These are phyloP conservation scores for Globisporangium acanthophoron DNA, from an alignment of 352 stramenopile genomes.

Conservation along the genomic window DNA sequence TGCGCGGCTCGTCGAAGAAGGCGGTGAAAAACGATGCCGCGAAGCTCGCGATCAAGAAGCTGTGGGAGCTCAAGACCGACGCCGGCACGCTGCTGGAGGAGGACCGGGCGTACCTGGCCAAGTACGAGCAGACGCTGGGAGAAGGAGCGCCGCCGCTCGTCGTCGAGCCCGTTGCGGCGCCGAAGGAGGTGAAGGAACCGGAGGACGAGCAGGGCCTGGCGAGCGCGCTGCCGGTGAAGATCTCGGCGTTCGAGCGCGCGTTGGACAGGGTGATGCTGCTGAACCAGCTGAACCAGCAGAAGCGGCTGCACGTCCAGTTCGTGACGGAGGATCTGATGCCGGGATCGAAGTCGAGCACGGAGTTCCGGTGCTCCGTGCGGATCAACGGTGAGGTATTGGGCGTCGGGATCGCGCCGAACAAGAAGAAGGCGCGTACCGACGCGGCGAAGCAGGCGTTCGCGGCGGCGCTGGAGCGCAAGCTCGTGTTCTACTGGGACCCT, in stretches of 20 bases:
- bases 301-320: slow-evolving; percentile 34
- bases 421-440: slow-evolving; percentile 78
- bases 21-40: slow-evolving; percentile 58
- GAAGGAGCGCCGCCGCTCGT: slow-evolving; percentile 24
- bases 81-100: slow-evolving; percentile 40
- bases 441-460: slow-evolving; percentile 68
- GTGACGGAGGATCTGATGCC: slow-evolving; percentile 43
- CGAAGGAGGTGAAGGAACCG: slow-evolving; percentile 8
- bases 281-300: slow-evolving; percentile 47
- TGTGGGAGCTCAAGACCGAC: slow-evolving; percentile 70
- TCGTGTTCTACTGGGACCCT: slow-evolving; percentile 28
- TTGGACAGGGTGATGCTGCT: slow-evolving; percentile 40
- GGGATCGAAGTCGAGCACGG: slow-evolving; percentile 18
- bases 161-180: no score
- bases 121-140: slow-evolving; percentile 27
- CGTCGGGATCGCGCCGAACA: slow-evolving; percentile 39
- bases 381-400: slow-evolving; percentile 41
- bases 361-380: slow-evolving; percentile 48
- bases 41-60: slow-evolving; percentile 60
- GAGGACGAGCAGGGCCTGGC: slow-evolving; percentile 28
- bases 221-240: slow-evolving; percentile 1
- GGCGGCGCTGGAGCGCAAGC: slow-evolving; percentile 57
- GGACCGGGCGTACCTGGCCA: slow-evolving; percentile 60
- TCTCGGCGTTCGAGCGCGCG: slow-evolving; percentile 42
- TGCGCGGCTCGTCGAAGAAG: slow-evolving; percentile 69